phyloP scores from a whole-genome alignment of 106 monocot genomes.

The Acanthochlamys bracteata region DNA sequence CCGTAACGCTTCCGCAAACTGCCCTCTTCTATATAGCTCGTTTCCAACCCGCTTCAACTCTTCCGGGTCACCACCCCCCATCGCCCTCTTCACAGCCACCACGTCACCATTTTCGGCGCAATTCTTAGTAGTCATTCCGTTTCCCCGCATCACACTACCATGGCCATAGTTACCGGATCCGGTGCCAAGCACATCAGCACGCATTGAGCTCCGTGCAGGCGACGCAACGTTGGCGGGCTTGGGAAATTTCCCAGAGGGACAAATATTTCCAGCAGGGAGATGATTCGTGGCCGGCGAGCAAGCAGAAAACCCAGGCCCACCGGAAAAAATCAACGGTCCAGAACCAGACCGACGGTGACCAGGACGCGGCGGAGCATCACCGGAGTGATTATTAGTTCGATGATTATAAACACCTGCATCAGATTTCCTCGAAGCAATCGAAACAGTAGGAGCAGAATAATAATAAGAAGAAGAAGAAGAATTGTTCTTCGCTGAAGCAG shows the following conservation, averaged over 20 bases:
- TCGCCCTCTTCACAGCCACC: conserved; percentile 24
- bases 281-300: conserved; percentile 28
- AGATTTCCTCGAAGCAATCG: not conserved
- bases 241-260: conserved; percentile 49
- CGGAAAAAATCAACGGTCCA: conserved; percentile 17
- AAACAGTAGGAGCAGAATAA: too few species aligned
- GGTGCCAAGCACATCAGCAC: conserved; percentile 55
- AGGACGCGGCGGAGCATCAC: conserved; percentile 3
- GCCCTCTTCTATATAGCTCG: conserved; percentile 52
- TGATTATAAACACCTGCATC: conserved; percentile 2
- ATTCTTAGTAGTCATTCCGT: not conserved
- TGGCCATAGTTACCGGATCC: conserved; percentile 72
- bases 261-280: conserved; percentile 65
- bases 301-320: conserved; percentile 5
- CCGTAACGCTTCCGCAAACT: conserved; percentile 49
- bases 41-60: conserved; percentile 63
- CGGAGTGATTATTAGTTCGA: not conserved
- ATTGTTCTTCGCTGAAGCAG: not conserved
- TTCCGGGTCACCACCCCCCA: conserved; percentile 44
- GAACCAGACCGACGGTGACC: conserved; percentile 20
- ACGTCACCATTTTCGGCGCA: too few species aligned
- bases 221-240: conserved; percentile 31
- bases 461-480: too few species aligned
- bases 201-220: conserved; percentile 17
- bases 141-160: conserved; percentile 50